Percentiles rank a stretch among this genome's conserved stretches.
These are phyloP conservation scores for Trichothecium sympodiale DNA, from an alignment of 2,329 filamentous ascomycete genomes.

Conservation along the genomic window DNA sequence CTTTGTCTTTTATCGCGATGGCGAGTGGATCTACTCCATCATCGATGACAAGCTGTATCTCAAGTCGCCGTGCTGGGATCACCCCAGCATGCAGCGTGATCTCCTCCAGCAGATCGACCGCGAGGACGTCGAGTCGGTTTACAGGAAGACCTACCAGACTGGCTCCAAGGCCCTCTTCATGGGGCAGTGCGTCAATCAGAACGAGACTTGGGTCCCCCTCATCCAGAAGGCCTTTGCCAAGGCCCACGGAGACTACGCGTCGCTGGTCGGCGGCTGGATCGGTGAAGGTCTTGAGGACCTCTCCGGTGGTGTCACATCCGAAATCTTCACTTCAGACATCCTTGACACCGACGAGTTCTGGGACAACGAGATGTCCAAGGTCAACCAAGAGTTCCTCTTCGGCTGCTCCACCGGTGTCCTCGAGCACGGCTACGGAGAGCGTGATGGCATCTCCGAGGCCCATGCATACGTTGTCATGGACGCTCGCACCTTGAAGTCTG, in stretches of 20 bases:
- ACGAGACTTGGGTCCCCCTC: conserved; percentile 74
- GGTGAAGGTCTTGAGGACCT: conserved; percentile 50
- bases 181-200: conserved; percentile 61
- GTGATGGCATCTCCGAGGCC: conserved; percentile 45
- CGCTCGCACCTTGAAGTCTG: conserved; percentile 38
- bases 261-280: conserved; percentile 61
- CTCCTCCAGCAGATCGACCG: conserved; percentile 66
- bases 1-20: conserved; percentile 80
- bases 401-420: conserved; percentile 57
- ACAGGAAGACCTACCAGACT: conserved; percentile 60
- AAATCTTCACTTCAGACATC: conserved; percentile 59
- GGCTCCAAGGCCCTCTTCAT: conserved; percentile 72
- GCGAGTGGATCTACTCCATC: conserved; percentile 86
- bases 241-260: conserved; percentile 66
- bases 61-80: conserved; percentile 72
- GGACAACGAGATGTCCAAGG: conserved; percentile 67
- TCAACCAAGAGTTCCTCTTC: conserved; percentile 71
- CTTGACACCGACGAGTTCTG: conserved; percentile 74
- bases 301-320: conserved; percentile 58
- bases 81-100: conserved; percentile 62
- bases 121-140: conserved; percentile 60
- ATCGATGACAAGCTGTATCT: conserved; percentile 86
- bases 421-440: conserved; percentile 48
- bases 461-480: conserved; percentile 53
- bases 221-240: conserved; percentile 80